Base-by-base conservation (phyloP, 768 basidiomycete genomes). In the Phylloporus scabripes region DNA sequence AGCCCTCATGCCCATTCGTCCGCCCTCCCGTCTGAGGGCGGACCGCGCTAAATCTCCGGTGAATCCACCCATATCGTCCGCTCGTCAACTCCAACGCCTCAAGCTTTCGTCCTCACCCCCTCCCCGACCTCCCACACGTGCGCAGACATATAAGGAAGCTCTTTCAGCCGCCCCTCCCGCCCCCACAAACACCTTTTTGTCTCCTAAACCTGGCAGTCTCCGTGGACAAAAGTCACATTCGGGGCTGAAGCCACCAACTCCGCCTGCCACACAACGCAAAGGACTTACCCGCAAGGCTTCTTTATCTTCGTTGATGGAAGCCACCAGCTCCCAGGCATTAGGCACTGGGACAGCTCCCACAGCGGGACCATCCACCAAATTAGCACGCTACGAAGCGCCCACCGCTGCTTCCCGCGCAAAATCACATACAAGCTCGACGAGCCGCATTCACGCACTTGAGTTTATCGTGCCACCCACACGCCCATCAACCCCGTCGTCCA, bases 181-280 rank as follows among this genome's bases (percentile, higher is more conserved):
- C 28, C 71, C 77, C 37, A 75, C 81, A 28, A 72, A 73, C 33
- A 75, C 81, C 9, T 80, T 86, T 66, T 76, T 85, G 52, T 69
- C 81, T 15, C 72, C 79, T 36, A 90, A 87, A 67, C 80, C 84
- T 50, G 81, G 79, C 45, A 85, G 83, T 63, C 77, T 91, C 52
- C 83, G 88, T 20, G 83, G 82, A 17, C 88, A 91, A 71, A 91
- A 91, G 61, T 90, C 88, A 3, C 86, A 88, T 61, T 81, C 85
- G 6, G 87, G 83, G 32, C 77, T 91, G 46, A 90, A 91, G 61
- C 81, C 83, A 2, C 81, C 83, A 23, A 81, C 80, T 5, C 85
- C 87, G 26, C 80, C 86, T n/a, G 63, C 78, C 20, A 75, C 77
- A 23, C 71, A 78, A 42, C 79, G 83, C 28, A 79, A 76, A 56